A percentile compares a stretch with the other conserved stretches of the same genome.
These are phyloP conservation scores for Fraxinus ornus DNA, from an alignment of 305 asterid genomes.

Conservation along the genomic window DNA sequence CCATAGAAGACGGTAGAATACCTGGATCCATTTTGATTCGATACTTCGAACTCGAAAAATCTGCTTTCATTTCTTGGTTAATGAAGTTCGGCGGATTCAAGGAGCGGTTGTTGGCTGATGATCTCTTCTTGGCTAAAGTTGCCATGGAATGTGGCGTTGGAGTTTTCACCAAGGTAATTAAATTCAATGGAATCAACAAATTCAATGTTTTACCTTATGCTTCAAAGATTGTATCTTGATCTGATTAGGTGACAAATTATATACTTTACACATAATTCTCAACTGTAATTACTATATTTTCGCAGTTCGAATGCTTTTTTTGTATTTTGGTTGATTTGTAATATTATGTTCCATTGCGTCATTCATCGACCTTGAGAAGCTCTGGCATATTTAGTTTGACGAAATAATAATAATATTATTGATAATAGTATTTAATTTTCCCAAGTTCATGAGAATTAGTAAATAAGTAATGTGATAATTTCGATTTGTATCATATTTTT, in stretches of 20 bases:
- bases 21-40: slow-evolving; percentile 63
- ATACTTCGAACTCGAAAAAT: slow-evolving; percentile 68
- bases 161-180: slow-evolving; percentile 74
- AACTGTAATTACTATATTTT: background rate
- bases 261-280: background rate
- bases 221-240: background rate
- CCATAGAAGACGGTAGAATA: slow-evolving; percentile 64
- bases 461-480: background rate
- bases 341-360: background rate
- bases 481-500: background rate
- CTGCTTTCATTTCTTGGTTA: slow-evolving; percentile 62
- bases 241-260: background rate
- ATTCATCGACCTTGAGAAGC: too few species aligned
- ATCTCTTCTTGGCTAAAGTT: slow-evolving; percentile 81
- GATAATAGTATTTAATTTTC: too few species aligned
- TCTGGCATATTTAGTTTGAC: too few species aligned
- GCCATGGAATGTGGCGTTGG: slow-evolving; percentile 95
- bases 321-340: background rate
- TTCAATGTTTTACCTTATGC: background rate
- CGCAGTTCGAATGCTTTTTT: background rate
- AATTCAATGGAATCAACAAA: background rate
- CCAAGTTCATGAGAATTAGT: background rate
- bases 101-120: slow-evolving; percentile 96
- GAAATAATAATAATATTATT: too few species aligned
- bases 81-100: slow-evolving; percentile 78